Conservation (phyloP, 2,329 filamentous ascomycete genomes). For the Aspergillus nomiae region DNA sequence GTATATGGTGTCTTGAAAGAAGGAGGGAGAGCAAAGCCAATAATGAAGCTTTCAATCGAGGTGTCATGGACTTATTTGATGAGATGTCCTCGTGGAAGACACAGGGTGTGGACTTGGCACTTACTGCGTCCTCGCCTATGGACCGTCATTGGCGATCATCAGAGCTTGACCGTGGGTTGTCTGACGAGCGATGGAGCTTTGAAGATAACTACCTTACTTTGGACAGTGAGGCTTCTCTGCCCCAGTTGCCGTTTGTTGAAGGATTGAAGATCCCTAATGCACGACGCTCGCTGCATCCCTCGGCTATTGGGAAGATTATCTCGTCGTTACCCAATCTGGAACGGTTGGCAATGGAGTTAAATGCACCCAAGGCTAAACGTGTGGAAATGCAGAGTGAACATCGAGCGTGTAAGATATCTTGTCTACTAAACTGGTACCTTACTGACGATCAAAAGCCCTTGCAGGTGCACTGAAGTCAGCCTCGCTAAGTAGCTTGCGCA, state of each 20-base stretch:
- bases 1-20: neutral
- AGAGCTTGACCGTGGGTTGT: neutral
- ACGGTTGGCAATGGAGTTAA: neutral
- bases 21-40: slow-evolving; percentile 3
- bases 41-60: neutral
- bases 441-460: neutral
- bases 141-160: neutral
- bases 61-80: neutral
- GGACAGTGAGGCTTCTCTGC: neutral
- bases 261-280: neutral
- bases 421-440: neutral
- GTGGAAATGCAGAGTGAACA: neutral
- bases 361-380: neutral
- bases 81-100: neutral
- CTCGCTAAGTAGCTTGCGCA: neutral
- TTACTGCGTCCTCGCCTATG: neutral
- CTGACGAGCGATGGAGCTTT: neutral
- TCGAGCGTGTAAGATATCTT: neutral
- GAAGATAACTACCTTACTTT: neutral
- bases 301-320: neutral
- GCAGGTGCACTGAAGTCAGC: neutral
- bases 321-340: neutral
- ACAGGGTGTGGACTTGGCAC: neutral
- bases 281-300: neutral
- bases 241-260: neutral